Evolutionary conservation across 1,139 yeast species (phyloP).

Genomic region (Candida smagusa): DNA sequence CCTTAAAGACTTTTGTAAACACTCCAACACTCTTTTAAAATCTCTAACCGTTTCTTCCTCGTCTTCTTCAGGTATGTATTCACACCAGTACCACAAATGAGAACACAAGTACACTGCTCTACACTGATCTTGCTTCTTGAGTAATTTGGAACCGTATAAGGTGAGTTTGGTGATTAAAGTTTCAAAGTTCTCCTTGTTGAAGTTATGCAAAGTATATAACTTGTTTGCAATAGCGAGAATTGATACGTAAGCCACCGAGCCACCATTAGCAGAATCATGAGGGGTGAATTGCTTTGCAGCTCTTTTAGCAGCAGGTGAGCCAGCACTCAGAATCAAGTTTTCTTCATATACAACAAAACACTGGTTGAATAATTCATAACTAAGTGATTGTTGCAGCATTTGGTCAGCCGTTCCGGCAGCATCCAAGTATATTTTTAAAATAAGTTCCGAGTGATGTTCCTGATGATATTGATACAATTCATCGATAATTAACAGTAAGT

Average conservation of each 20-base stretch:
- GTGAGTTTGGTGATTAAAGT: conserved; percentile 81
- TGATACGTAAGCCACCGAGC: conserved; percentile 39
- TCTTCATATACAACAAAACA: conserved; percentile 89
- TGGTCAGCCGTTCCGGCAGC: conserved; percentile 77
- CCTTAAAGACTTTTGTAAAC: conserved; percentile 64
- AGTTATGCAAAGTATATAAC: conserved; percentile 55
- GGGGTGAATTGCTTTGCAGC: conserved; percentile 24
- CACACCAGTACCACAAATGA: conserved; percentile 93
- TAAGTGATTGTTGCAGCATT: conserved; percentile 47
- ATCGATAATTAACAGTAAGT: conserved; percentile 65
- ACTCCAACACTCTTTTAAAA: conserved; percentile 45
- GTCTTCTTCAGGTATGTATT: conserved; percentile 26
- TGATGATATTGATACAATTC: conserved; percentile 58
- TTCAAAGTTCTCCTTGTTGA: conserved; percentile 67
- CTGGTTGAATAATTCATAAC: conserved; percentile 89
- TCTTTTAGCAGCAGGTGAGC: conserved; percentile 15
- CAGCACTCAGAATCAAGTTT: conserved; percentile 31
- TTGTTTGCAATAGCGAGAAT: conserved; percentile 56
- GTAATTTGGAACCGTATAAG: conserved; percentile 79
- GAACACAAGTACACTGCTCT: conserved; percentile 85
- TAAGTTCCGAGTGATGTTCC: conserved; percentile 47
- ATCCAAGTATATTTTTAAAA: conserved; percentile 49
- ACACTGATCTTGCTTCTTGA: conserved; percentile 93
- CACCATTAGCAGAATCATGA: conserved; percentile 37
- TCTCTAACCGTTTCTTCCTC: conserved; percentile 24